These are phyloP conservation scores for Crucibulum laeve DNA, from an alignment of 768 basidiomycete genomes.

Conservation along the genomic window DNA sequence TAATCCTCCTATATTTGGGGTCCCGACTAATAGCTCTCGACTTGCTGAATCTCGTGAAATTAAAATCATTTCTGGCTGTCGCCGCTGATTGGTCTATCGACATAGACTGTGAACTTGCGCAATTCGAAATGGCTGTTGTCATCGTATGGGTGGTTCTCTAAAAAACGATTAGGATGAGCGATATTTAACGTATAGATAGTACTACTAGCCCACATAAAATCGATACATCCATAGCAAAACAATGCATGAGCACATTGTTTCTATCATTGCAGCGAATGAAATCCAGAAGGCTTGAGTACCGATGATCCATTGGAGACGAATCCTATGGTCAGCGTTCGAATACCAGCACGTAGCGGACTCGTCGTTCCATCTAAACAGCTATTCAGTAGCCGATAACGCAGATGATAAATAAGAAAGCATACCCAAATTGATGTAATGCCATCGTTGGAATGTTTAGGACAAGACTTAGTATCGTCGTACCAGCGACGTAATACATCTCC, in stretches of 20 bases:
- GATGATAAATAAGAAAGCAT: not conserved
- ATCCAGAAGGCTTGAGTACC: constrained; percentile 21
- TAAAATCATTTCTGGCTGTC: not conserved
- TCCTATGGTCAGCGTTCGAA: constrained; percentile 7
- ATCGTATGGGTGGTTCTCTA: too few species aligned
- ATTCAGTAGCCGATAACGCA: too few species aligned
- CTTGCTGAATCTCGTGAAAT: too few species aligned
- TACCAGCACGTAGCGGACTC: constrained; percentile 17
- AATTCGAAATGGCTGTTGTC: too few species aligned
- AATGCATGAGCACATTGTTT: constrained; percentile 11
- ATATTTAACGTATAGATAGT: not conserved
- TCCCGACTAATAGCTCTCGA: constrained; percentile 1
- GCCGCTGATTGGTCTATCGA: not conserved
- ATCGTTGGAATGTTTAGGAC: constrained; percentile 13
- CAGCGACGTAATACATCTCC: constrained; percentile 21
- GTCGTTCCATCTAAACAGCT: constrained; percentile 11
- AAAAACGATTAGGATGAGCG: not conserved
- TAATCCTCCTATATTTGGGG: constrained; percentile 6
- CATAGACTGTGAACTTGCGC: not conserved
- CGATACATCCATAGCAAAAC: constrained; percentile 14
- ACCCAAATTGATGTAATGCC: constrained; percentile 19
- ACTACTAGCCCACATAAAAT: constrained; percentile 11
- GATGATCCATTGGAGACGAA: constrained; percentile 16
- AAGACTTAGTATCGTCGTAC: constrained; percentile 11
- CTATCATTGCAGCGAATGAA: constrained; percentile 12